Evolutionary conservation across 768 basidiomycete genomes (phyloP).

Genomic region (Leucogyrophana mollusca): DNA sequence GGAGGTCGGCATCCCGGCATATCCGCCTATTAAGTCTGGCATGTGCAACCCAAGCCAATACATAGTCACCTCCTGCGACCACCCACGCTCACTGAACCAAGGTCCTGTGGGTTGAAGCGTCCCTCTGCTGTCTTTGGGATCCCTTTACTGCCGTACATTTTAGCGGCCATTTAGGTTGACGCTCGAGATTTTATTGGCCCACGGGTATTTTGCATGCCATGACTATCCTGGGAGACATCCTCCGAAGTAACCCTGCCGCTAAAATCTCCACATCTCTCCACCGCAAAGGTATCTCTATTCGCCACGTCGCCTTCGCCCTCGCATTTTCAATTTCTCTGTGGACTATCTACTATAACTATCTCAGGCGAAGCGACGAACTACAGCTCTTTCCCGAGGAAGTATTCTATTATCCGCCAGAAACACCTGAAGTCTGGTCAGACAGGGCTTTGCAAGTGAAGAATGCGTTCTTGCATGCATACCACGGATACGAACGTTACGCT

Average conservation of each 20-base stretch:
- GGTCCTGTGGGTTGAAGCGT: too few relatives aligned
- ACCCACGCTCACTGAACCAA: too few relatives aligned
- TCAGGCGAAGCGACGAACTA: background rate
- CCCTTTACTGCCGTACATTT: too few relatives aligned
- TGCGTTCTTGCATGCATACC: slow-evolving; percentile 69
- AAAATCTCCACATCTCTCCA: slow-evolving; percentile 3
- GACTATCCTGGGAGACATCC: slow-evolving; percentile 4
- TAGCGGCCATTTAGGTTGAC: too few relatives aligned
- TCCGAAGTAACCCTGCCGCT: background rate
- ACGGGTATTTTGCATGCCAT: too few relatives aligned
- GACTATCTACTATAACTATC: slow-evolving; percentile 16
- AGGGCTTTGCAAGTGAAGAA: slow-evolving; percentile 56
- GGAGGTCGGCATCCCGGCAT: too few relatives aligned
- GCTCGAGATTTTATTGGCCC: too few relatives aligned
- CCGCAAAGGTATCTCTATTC: slow-evolving; percentile 19
- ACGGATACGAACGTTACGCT: slow-evolving; percentile 61
- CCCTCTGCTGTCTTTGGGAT: too few relatives aligned
- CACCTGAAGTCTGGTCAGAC: slow-evolving; percentile 45
- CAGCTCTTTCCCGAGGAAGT: slow-evolving; percentile 3
- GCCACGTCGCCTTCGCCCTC: slow-evolving; percentile 19
- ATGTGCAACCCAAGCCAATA: too few relatives aligned
- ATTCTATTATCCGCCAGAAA: slow-evolving; percentile 20
- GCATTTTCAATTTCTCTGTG: slow-evolving; percentile 14
- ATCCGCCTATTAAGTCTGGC: too few relatives aligned
- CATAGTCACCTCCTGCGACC: too few relatives aligned